phyloP scores from a whole-genome alignment of 257 asterid genomes.

The Rauvolfia tetraphylla region DNA sequence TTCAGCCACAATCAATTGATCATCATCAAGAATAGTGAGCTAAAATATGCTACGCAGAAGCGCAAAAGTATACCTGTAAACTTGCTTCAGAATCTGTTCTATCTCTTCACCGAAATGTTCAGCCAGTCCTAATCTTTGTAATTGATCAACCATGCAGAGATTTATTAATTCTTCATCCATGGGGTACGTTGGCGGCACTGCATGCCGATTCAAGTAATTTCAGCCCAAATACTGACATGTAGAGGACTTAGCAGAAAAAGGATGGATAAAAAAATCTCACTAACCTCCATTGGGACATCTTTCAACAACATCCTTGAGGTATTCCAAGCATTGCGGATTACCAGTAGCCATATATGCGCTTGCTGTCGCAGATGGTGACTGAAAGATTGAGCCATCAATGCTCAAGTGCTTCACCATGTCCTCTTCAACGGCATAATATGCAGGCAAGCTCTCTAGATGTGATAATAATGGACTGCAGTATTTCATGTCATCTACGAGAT shows the following conservation, averaged over 20 bases:
- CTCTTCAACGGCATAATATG: conserved; percentile 1
- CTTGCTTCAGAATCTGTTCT: conserved; percentile 30
- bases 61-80: conserved; percentile 28
- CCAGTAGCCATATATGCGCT: conserved; percentile 38
- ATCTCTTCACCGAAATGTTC: conserved; percentile 41
- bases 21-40: background rate
- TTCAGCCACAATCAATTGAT: background rate
- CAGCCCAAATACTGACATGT: background rate
- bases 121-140: conserved; percentile 54
- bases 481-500: conserved; percentile 12
- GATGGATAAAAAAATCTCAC: background rate
- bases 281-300: conserved; percentile 45
- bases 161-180: conserved; percentile 43
- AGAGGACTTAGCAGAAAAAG: background rate
- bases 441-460: conserved; percentile 38
- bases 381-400: conserved; percentile 40
- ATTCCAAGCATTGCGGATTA: conserved; percentile 23
- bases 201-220: background rate
- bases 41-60: background rate
- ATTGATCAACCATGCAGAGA: conserved; percentile 46
- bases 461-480: conserved; percentile 30
- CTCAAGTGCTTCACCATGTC: conserved; percentile 18
- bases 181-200: conserved; percentile 44
- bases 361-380: conserved; percentile 56
- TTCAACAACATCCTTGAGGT: conserved; percentile 35